Conservation (phyloP, 805 yeast genomes). For the Brettanomyces nanus region DNA sequence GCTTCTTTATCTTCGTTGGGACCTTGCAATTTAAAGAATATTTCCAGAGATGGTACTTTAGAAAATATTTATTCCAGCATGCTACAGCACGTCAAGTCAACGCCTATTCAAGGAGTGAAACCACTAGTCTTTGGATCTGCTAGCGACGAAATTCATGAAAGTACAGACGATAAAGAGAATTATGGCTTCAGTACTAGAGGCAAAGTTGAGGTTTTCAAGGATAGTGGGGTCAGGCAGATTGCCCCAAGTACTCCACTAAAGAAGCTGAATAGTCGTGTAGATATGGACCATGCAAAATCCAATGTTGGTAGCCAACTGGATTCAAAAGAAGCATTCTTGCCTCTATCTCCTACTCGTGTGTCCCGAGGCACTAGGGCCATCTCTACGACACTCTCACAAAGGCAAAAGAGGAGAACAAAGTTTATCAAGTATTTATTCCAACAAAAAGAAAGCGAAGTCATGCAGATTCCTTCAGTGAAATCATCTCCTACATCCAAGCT, state of each 20-base stretch:
- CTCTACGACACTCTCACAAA: background rate
- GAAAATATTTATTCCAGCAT: slow-evolving; percentile 21
- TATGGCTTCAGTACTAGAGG: slow-evolving; percentile 45
- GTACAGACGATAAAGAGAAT: slow-evolving; percentile 9
- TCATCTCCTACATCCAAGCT: background rate
- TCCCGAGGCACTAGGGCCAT: background rate
- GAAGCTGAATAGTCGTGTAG: slow-evolving; percentile 35
- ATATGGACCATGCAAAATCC: background rate
- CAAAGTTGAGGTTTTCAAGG: slow-evolving; percentile 39
- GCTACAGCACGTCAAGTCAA: slow-evolving; percentile 21
- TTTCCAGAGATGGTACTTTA: slow-evolving; percentile 10
- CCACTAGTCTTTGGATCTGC: background rate
- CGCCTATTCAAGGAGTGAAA: slow-evolving; percentile 28
- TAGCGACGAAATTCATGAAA: slow-evolving; percentile 9
- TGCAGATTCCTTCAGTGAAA: background rate
- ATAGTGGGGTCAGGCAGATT: slow-evolving; percentile 35
- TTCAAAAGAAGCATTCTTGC: background rate
- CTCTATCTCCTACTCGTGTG: background rate
- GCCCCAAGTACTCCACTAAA: slow-evolving; percentile 65
- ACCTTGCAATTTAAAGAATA: slow-evolving; percentile 1
- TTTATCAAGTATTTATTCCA: background rate
- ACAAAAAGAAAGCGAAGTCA: background rate
- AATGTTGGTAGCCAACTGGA: no score
- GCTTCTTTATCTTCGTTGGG: slow-evolving; percentile 26
- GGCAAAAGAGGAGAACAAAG: background rate